A percentile compares a stretch with the other conserved stretches of the same genome.
phyloP scores from a whole-genome alignment of 192 early-diverging fungal genomes.

The Linnemannia elongata region DNA sequence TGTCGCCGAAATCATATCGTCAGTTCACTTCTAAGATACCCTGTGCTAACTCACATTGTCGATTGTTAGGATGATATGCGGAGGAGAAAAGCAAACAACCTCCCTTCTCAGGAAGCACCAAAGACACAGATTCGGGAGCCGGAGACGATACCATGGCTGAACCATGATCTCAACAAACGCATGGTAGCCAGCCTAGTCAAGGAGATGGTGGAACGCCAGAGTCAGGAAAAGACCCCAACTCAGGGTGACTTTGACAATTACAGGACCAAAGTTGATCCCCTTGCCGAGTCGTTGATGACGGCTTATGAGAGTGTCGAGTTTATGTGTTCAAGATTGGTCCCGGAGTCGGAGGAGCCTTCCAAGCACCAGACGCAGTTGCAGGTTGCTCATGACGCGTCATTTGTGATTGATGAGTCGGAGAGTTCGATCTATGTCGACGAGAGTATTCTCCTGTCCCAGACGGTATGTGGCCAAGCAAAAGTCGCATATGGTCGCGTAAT shows the following conservation, averaged over 20 bases:
- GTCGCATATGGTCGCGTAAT: background rate
- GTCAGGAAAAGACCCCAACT: slow-evolving; percentile 15
- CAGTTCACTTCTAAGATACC: background rate
- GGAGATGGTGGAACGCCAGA: slow-evolving; percentile 31
- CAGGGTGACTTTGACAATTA: slow-evolving; percentile 41
- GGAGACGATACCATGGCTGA: slow-evolving; percentile 45
- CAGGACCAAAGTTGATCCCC: slow-evolving; percentile 15
- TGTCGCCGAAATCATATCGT: background rate
- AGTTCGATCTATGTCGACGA: slow-evolving; percentile 51
- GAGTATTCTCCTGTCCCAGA: slow-evolving; percentile 31
- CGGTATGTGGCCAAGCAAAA: slow-evolving; percentile 16
- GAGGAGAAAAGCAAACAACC: slow-evolving; percentile 31
- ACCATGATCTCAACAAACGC: slow-evolving; percentile 34
- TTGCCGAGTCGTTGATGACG: slow-evolving; percentile 12
- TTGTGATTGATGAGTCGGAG: slow-evolving; percentile 39
- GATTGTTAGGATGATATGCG: slow-evolving; percentile 42
- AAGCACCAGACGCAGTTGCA: slow-evolving; percentile 5
- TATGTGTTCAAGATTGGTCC: slow-evolving; percentile 18
- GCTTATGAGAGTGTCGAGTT: slow-evolving; percentile 38
- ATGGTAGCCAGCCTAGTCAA: slow-evolving; percentile 41
- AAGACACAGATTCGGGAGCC: slow-evolving; percentile 38
- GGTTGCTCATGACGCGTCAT: slow-evolving; percentile 13
- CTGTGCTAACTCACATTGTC: background rate
- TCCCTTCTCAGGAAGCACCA: slow-evolving; percentile 45
- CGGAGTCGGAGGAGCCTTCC: background rate